Evolutionary conservation across 2,329 filamentous ascomycete genomes (phyloP), one percentile per base, ranked within the genome.

Genomic region (Beauveria sp.): DNA sequence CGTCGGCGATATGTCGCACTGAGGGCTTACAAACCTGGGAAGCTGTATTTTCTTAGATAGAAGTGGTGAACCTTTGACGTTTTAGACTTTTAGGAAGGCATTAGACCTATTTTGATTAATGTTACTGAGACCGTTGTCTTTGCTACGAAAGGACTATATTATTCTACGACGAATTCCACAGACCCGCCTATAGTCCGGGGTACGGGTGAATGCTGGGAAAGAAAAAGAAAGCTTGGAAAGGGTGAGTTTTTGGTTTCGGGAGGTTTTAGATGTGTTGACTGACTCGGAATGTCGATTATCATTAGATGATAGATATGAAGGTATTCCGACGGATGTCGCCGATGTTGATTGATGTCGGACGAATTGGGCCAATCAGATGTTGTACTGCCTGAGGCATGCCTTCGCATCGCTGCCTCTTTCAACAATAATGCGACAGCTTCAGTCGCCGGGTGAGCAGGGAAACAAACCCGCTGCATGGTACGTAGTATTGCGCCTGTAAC

Each of bases 1-100:
- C 18, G 26, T 56, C 5, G 42, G 53, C n/a, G 42, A 56, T 24
- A 34, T 84, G 75, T 26, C 24, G 16, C 42, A 16, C 20, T 56
- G 42, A 56, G 28, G 8, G 28, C 28, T 28, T 28, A 28, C 8
- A 28, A 28, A 28, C 28, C 28, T 28, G 28, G 28, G 28, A 28
- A 28, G 28, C 28, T 28, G 24, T 24, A 34, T 51, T 8, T 4
- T 51, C 10, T 51, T 51, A 51, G 28, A 38, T 50, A 1, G 6
- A 50, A 50, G 16, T 7, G 8, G 22, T n/a, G n/a, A 45, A n/a
- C 42, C 7, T 8, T 45, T 8, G 1, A 45, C 14, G 18, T 3
- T n/a, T n/a, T 45, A 18, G 16, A 22, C n/a, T n/a, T 6, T n/a
- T 45, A 3, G 1, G 5, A 45, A 22, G 6, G 8, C 2, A 5